Evolutionary conservation across 306 rosid species (phyloP).

Genomic region (Alnus glutinosa): DNA sequence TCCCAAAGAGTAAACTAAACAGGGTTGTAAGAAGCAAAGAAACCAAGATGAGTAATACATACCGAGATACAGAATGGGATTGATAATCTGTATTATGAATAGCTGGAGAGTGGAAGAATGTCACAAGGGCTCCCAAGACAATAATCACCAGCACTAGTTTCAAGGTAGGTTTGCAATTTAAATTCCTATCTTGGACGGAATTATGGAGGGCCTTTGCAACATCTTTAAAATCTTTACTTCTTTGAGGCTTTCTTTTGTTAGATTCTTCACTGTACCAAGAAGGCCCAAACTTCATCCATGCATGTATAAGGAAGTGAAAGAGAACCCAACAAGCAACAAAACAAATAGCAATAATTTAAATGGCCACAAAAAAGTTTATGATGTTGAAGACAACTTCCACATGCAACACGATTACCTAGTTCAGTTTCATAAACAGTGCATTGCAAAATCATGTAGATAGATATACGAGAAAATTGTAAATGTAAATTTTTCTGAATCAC

Average conservation of each 20-base stretch:
- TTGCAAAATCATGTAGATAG: conserved; percentile 3
- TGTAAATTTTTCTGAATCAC: conserved; percentile 10
- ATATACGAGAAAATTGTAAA: not conserved
- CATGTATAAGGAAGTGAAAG: conserved; percentile 17
- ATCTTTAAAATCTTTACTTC: conserved; percentile 64
- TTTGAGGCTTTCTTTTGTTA: conserved; percentile 66
- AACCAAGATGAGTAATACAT: conserved; percentile 28
- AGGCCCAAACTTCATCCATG: conserved; percentile 14
- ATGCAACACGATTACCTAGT: not conserved
- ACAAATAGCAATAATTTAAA: conserved; percentile 6
- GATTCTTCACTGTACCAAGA: conserved; percentile 67
- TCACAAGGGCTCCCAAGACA: conserved; percentile 61
- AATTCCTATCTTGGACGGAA: conserved; percentile 38
- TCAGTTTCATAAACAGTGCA: not conserved
- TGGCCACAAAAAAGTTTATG: conserved; percentile 16
- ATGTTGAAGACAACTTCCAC: not conserved
- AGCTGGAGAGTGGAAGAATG: conserved; percentile 65
- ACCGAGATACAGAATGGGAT: conserved; percentile 56
- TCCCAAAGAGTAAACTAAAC: not conserved
- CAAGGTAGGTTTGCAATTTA: conserved; percentile 68
- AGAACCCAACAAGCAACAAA: conserved; percentile 22
- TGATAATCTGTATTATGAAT: conserved; percentile 64
- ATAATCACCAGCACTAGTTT: conserved; percentile 61
- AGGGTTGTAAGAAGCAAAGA: conserved; percentile 10
- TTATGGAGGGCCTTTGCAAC: conserved; percentile 49